Percentiles rank a stretch among this genome's conserved stretches.
phyloP scores from a whole-genome alignment of 2,329 filamentous ascomycete genomes.

The Exophiala lecanii-corni region DNA sequence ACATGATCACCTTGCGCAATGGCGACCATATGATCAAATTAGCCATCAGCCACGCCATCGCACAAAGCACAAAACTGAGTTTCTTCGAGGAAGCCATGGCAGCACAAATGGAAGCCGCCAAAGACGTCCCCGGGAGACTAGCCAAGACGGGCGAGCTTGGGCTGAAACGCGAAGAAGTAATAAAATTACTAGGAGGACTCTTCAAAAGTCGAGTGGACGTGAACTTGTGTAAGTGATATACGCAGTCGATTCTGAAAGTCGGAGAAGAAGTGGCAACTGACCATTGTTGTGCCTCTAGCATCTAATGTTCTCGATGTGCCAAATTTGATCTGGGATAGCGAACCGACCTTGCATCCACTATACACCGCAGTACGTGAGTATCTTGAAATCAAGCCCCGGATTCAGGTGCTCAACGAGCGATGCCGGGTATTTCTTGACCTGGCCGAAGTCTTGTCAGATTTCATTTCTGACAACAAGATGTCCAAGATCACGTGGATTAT shows the following conservation, averaged over 20 bases:
- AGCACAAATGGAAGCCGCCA: slow-evolving; percentile 85
- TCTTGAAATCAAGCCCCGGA: slow-evolving; percentile 92
- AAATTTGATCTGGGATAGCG: slow-evolving; percentile 97
- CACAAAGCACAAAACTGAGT: slow-evolving; percentile 92
- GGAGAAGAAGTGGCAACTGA: too few species aligned
- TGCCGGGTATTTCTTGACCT: slow-evolving; percentile 95
- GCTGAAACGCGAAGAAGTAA: slow-evolving; percentile 87
- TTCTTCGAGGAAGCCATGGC: slow-evolving; percentile 97
- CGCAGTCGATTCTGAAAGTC: too few species aligned
- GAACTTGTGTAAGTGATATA: slow-evolving; percentile 74
- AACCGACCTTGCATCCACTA: slow-evolving; percentile 88
- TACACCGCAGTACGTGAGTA: slow-evolving; percentile 95
- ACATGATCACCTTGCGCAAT: slow-evolving; percentile 96
- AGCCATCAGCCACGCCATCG: slow-evolving; percentile 76
- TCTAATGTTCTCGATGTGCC: slow-evolving; percentile 95
- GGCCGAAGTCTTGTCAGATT: slow-evolving; percentile 89
- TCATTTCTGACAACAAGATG: slow-evolving; percentile 91
- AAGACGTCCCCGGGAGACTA: slow-evolving; percentile 83
- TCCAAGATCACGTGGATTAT: slow-evolving; percentile 90
- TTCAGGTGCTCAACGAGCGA: slow-evolving; percentile 93
- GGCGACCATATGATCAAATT: slow-evolving; percentile 86
- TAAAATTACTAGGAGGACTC: slow-evolving; percentile 81
- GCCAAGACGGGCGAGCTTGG: slow-evolving; percentile 86
- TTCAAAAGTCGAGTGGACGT: slow-evolving; percentile 96
- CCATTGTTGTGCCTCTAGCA: slow-evolving; percentile 47